Evolutionary conservation across 306 rosid genomes (phyloP).

Genomic region (Medicago lupulina): DNA sequence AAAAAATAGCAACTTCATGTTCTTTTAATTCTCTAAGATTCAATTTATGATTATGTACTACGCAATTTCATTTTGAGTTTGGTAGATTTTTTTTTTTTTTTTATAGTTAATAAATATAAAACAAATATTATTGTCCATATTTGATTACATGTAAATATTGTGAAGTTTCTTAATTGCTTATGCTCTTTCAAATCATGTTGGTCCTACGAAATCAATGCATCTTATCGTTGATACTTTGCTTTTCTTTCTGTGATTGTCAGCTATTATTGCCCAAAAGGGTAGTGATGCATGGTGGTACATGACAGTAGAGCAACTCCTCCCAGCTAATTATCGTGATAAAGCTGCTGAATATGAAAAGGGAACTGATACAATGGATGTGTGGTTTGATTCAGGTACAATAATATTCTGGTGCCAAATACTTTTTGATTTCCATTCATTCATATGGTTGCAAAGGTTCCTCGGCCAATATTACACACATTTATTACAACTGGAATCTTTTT

Average conservation of each 20-base stretch:
- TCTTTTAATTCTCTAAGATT: slow-evolving; percentile 19
- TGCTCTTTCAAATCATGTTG: slow-evolving; percentile 35
- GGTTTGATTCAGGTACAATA: slow-evolving; percentile 96
- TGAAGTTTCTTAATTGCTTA: slow-evolving; percentile 28
- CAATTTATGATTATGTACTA: slow-evolving; percentile 5
- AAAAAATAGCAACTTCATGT: slow-evolving; percentile 24
- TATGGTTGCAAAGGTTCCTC: slow-evolving; percentile 18
- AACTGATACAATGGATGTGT: slow-evolving; percentile 98
- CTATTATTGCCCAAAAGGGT: slow-evolving; percentile 88
- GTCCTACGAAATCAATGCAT: slow-evolving; percentile 25
- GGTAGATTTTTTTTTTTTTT: not conserved
- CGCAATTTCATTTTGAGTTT: not conserved
- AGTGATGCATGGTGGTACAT: slow-evolving; percentile 99
- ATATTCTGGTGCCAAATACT: slow-evolving; percentile 24
- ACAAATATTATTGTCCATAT: slow-evolving; percentile 30
- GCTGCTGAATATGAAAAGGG: slow-evolving; percentile 96
- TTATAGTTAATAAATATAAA: slow-evolving; percentile 2
- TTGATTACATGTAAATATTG: slow-evolving; percentile 31
- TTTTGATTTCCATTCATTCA: not conserved
- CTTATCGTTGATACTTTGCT: slow-evolving; percentile 35
- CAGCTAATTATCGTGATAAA: slow-evolving; percentile 71
- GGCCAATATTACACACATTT: slow-evolving; percentile 20
- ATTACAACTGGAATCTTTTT: slow-evolving; percentile 26
- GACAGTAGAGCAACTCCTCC: slow-evolving; percentile 93
- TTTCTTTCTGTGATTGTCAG: slow-evolving; percentile 55